Conservation (phyloP, 768 basidiomycete species). For the Psilocybe cyanescens region DNA sequence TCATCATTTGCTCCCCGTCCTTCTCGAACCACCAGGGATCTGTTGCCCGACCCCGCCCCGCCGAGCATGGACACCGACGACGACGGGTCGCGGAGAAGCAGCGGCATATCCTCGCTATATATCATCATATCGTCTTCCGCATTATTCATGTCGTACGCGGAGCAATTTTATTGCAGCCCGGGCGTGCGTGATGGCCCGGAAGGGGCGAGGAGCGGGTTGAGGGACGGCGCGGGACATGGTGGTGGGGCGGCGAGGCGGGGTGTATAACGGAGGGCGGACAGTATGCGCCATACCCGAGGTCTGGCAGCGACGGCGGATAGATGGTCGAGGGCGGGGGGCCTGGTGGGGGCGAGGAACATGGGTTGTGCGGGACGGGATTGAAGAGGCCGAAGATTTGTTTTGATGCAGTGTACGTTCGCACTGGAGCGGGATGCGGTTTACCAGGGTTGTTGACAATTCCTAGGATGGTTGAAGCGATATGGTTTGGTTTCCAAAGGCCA, state of each 20-base stretch:
- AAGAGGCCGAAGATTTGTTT: conserved; percentile 33
- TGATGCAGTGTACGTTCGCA: too few species aligned
- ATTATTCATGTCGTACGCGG: conserved; percentile 41
- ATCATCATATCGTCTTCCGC: conserved; percentile 45
- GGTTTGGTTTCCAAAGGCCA: too few species aligned
- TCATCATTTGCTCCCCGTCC: too few species aligned
- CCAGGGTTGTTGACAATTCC: too few species aligned
- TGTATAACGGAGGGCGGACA: conserved; percentile 19
- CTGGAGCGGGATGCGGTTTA: conserved; percentile 25
- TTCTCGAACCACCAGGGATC: too few species aligned
- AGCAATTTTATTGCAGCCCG: conserved; percentile 11
- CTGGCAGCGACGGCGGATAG: conserved; percentile 19
- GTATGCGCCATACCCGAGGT: conserved; percentile 10
- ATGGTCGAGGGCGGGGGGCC: conserved; percentile 17
- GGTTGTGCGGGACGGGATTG: conserved; percentile 34
- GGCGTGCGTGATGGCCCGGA: conserved; percentile 15
- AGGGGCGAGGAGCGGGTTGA: conserved; percentile 7
- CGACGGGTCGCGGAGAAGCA: conserved; percentile 53
- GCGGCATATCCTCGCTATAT: conserved; percentile 70
- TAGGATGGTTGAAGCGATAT: too few species aligned
- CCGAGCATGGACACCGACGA: too few species aligned
- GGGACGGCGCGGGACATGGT: conserved; percentile 3
- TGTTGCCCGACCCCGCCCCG: too few species aligned
- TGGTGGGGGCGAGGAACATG: conserved; percentile 28
- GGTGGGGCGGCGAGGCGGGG: conserved; percentile 23